These are phyloP conservation scores for Fusarium piperis DNA, from an alignment of 2,329 filamentous ascomycete species.

Conservation along the genomic window DNA sequence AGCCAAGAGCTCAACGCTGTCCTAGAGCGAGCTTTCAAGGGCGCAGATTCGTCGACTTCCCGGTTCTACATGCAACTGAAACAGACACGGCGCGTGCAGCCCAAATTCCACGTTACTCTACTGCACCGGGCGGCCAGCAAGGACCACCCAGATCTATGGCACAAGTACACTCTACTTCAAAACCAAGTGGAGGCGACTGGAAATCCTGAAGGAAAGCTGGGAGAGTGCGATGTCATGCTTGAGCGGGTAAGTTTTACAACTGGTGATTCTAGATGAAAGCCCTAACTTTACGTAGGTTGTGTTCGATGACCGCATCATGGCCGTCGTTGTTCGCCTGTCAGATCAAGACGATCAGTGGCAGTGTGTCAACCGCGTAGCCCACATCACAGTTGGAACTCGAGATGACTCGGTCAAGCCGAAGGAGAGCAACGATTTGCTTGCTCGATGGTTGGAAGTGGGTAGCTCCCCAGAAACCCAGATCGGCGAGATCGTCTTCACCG, in stretches of 20 bases:
- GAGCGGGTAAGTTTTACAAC: constrained; percentile 60
- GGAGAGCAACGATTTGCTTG: constrained; percentile 89
- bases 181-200: constrained; percentile 51
- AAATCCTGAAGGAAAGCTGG: constrained; percentile 55
- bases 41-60: constrained; percentile 54
- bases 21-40: constrained; percentile 76
- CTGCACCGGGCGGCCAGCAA: constrained; percentile 78
- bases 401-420: constrained; percentile 82
- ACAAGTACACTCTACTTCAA: constrained; percentile 73
- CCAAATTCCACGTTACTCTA: constrained; percentile 92
- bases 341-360: constrained; percentile 67
- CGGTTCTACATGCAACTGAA: constrained; percentile 80
- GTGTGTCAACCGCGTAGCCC: constrained; percentile 81
- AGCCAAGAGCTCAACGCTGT: constrained; percentile 57
- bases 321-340: constrained; percentile 81
- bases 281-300: constrained; percentile 65
- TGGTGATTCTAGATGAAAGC: background rate
- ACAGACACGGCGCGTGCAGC: constrained; percentile 78
- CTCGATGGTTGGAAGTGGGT: constrained; percentile 74
- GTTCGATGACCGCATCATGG: constrained; percentile 89
- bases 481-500: constrained; percentile 60
- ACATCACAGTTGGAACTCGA: constrained; percentile 90
- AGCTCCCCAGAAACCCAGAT: constrained; percentile 56
- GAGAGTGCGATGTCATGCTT: constrained; percentile 70
- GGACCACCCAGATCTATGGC: constrained; percentile 77